Base-by-base conservation (phyloP, 1,139 yeast species). In the Arxiozyma slooffiae region DNA sequence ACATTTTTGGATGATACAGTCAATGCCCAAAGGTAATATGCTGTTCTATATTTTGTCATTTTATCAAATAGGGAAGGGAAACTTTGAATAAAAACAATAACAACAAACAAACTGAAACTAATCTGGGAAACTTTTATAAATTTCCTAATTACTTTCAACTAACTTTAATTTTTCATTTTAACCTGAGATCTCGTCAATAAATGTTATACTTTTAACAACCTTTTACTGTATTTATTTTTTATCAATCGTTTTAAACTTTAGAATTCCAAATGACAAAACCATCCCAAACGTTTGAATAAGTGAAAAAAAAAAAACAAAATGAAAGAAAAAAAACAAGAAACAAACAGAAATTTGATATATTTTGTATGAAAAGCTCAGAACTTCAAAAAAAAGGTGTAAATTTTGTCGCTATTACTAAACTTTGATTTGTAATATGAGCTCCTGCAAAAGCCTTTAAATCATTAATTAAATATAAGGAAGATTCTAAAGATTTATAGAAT, bases 1-100 rank as follows among this genome's bases (percentile, higher is more conserved):
- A 61, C 62, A 34, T 53, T 57, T 24, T 50, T 56, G 3, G 58
- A 43, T n/a, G 66, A 57, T 6, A 60, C 43, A 1, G 54, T 52
- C 41, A 63, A 50, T 47, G 66, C 60, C 48, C 55, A 56, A 2
- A 58, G 55, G 40, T 57, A 54, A 47, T 63, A 64, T 17, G 63
- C 52, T n/a, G 55, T 44, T 34, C 53, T 53, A 42, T 64, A 55
- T 18, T 54, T 54, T 4, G 52, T 47, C 57, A 55, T 55, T n/a
- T 16, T 20, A 9, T 34, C 41, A n/a, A 18, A 18, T 2, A 23
- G n/a, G 14, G n/a, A 5, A 23, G 30, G 34, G 4, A 4, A 16
- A 3, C 16, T 22, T 5, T 7, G 4, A 30, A 30, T 26, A 26
- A 26, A 26, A 26, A 7, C 9, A 8, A 26, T 26, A 26, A 5